Conservation (phyloP, 1,139 yeast species). For the Candida sanyaensis region DNA sequence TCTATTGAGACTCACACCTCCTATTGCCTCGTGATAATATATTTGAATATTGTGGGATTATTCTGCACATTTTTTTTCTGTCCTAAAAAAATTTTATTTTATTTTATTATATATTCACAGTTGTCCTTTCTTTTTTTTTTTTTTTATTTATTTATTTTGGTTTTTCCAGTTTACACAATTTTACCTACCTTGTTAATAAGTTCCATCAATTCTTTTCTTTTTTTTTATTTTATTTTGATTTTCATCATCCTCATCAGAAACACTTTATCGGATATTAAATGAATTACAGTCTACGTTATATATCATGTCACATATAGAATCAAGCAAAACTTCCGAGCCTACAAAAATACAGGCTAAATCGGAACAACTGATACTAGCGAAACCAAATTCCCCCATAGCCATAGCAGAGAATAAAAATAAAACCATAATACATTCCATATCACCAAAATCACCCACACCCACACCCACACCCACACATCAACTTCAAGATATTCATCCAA, state of each 20-base stretch:
- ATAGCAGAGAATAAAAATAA: not conserved
- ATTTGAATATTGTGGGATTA: too few relatives aligned
- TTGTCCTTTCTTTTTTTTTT: too few relatives aligned
- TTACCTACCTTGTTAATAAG: too few relatives aligned
- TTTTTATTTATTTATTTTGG: too few relatives aligned
- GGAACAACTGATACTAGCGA: not conserved
- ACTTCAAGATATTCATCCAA: constrained; percentile 1
- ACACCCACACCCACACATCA: not conserved
- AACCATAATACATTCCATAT: not conserved
- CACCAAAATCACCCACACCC: not conserved
- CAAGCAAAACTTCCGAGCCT: not conserved
- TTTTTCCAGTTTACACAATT: too few relatives aligned
- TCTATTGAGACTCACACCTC: too few relatives aligned
- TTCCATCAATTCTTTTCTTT: not conserved
- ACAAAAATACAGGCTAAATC: not conserved
- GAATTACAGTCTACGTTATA: not conserved
- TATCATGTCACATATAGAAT: not conserved
- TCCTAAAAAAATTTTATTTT: too few relatives aligned
- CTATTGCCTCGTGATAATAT: too few relatives aligned
- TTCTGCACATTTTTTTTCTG: too few relatives aligned
- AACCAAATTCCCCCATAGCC: not conserved
- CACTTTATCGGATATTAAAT: not conserved
- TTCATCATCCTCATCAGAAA: too few relatives aligned
- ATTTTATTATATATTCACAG: too few relatives aligned
- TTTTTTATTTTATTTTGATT: not conserved